Evolutionary conservation across 768 basidiomycete species (phyloP).

Genomic region (Lactarius sp.): DNA sequence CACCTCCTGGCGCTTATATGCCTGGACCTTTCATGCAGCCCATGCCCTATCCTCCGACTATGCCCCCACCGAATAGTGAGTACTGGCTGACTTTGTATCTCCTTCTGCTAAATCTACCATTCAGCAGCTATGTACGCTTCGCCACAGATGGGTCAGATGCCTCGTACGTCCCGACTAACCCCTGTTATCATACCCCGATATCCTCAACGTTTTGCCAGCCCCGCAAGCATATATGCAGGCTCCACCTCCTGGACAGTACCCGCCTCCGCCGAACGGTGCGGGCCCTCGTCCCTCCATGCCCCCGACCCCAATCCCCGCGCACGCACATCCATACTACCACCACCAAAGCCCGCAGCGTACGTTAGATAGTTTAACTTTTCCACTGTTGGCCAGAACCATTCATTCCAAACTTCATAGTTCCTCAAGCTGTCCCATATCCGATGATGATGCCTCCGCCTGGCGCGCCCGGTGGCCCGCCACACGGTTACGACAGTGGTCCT

Average conservation of each 20-base stretch:
- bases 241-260: constrained; percentile 71
- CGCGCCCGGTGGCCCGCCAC: constrained; percentile 55
- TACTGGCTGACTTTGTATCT: constrained; percentile 6
- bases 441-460: constrained; percentile 89
- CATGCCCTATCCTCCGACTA: constrained; percentile 76
- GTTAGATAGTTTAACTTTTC: constrained; percentile 28
- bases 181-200: neutral
- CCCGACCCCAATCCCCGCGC: constrained; percentile 83
- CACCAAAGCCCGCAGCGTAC: constrained; percentile 86
- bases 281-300: constrained; percentile 85
- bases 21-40: constrained; percentile 78
- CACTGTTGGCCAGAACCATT: constrained; percentile 16
- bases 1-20: constrained; percentile 76
- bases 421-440: constrained; percentile 82
- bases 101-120: constrained; percentile 7
- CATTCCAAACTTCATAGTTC: constrained; percentile 44
- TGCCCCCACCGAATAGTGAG: constrained; percentile 71
- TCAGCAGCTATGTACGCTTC: constrained; percentile 70
- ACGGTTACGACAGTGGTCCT: constrained; percentile 68
- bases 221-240: constrained; percentile 77
- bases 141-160: constrained; percentile 83
- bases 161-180: constrained; percentile 50
- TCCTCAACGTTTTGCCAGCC: constrained; percentile 35
- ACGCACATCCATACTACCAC: constrained; percentile 85
- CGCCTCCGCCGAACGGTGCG: constrained; percentile 71